These are phyloP conservation scores for Talaromyces albobiverticillius DNA, from an alignment of 2,329 filamentous ascomycete genomes.

Conservation along the genomic window DNA sequence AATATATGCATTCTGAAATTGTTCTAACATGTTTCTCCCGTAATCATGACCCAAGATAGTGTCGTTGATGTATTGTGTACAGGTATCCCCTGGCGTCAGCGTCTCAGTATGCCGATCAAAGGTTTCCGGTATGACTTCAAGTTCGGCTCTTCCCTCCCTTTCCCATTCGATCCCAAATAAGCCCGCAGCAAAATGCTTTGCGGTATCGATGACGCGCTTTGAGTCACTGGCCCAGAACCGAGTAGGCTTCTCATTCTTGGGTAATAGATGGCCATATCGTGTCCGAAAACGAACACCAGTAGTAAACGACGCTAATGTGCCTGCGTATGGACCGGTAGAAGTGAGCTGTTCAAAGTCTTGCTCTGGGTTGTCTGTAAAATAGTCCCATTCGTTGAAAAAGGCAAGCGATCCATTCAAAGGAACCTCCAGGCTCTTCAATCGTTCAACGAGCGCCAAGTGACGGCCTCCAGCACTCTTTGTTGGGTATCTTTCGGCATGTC, in stretches of 20 bases:
- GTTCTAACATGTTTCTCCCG: slow-evolving; percentile 46
- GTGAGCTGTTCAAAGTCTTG: slow-evolving; percentile 54
- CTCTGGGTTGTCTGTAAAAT: slow-evolving; percentile 48
- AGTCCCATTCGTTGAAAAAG: slow-evolving; percentile 55
- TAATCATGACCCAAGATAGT: slow-evolving; percentile 47
- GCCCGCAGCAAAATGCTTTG: slow-evolving; percentile 53
- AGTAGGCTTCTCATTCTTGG: slow-evolving; percentile 27
- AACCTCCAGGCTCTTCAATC: slow-evolving; percentile 42
- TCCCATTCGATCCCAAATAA: slow-evolving; percentile 54
- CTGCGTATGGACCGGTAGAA: slow-evolving; percentile 55
- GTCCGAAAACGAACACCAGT: slow-evolving; percentile 55
- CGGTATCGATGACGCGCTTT: slow-evolving; percentile 55
- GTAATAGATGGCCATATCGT: slow-evolving; percentile 50
- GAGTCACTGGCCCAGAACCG: slow-evolving; percentile 56
- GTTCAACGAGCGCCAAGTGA: slow-evolving; percentile 48
- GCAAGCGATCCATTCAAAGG: slow-evolving; percentile 49
- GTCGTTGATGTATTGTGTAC: slow-evolving; percentile 37
- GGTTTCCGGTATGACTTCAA: slow-evolving; percentile 55
- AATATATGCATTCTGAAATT: slow-evolving; percentile 50
- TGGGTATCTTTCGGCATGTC: slow-evolving; percentile 58
- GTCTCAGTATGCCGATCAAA: slow-evolving; percentile 52
- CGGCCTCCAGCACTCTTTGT: slow-evolving; percentile 49
- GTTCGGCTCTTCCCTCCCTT: slow-evolving; percentile 29
- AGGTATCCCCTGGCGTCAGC: slow-evolving; percentile 54
- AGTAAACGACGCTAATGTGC: slow-evolving; percentile 52